phyloP scores from a whole-genome alignment of 148 eudicot genomes.

The Arbutus unedo region DNA sequence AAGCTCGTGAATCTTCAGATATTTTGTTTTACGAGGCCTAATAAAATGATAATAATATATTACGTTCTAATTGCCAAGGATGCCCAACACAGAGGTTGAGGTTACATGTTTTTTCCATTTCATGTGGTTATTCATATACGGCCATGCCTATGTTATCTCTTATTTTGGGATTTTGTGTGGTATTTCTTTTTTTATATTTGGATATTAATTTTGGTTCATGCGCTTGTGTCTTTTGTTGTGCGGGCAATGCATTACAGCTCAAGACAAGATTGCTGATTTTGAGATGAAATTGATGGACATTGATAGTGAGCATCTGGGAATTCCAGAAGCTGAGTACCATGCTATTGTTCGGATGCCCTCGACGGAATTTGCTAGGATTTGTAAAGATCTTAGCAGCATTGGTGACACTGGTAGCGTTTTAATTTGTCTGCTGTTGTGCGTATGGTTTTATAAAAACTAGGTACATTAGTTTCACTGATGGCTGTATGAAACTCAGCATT shows the following conservation, averaged over 20 bases:
- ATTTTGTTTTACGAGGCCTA: background rate
- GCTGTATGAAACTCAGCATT: background rate
- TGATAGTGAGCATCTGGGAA: constrained; percentile 66
- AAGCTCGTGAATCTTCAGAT: background rate
- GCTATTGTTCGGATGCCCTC: constrained; percentile 68
- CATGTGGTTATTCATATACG: background rate
- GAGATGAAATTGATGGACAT: constrained; percentile 81
- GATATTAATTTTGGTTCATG: background rate
- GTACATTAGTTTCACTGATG: background rate
- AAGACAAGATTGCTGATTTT: constrained; percentile 65
- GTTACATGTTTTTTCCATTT: background rate
- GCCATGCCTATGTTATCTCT: background rate
- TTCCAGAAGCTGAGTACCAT: constrained; percentile 66
- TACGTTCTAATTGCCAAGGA: background rate
- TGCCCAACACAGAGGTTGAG: background rate
- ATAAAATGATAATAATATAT: background rate
- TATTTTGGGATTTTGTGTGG: background rate
- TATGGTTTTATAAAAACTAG: background rate
- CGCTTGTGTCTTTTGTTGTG: background rate
- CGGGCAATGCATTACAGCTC: constrained; percentile 26
- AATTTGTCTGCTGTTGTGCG: background rate
- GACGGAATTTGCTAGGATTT: constrained; percentile 47
- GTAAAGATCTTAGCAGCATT: constrained; percentile 50
- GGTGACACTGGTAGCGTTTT: constrained; percentile 55
- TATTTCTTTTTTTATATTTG: background rate